These are phyloP conservation scores for Zymoseptoria tritici DNA, from an alignment of 2,329 filamentous ascomycete genomes.

Conservation along the genomic window DNA sequence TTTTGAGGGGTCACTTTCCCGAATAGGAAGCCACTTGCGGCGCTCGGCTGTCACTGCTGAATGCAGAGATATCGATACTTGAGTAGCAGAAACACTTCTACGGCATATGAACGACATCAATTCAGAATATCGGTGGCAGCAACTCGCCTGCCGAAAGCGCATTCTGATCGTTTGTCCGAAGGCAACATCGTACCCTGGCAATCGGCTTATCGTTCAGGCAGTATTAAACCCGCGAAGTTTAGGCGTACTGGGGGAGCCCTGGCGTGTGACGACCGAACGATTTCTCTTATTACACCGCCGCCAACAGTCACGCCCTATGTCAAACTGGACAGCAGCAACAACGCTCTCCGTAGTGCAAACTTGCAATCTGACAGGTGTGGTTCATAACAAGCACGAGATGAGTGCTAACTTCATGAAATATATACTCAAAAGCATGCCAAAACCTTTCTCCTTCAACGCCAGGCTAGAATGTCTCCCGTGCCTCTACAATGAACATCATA, in stretches of 20 bases:
- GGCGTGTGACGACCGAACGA: background rate
- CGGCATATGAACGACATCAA: too few relatives aligned
- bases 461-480: background rate
- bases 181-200: background rate
- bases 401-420: background rate
- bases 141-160: too few relatives aligned
- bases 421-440: background rate
- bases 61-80: background rate
- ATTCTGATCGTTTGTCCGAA: background rate
- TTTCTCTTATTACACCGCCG: background rate
- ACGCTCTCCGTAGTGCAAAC: background rate
- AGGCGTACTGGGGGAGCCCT: background rate
- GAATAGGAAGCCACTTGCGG: background rate
- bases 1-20: background rate
- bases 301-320: background rate
- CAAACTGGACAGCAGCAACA: too few relatives aligned
- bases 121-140: too few relatives aligned
- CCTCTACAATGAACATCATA: background rate
- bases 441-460: slow-evolving; percentile 2
- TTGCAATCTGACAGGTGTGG: background rate
- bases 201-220: background rate
- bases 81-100: background rate
- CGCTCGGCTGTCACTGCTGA: background rate
- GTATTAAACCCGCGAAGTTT: background rate
- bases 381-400: background rate